Percentiles rank a stretch among this genome's conserved stretches.
phyloP scores from a whole-genome alignment of 2,329 filamentous ascomycete species.

The Erysiphe pulchra region DNA sequence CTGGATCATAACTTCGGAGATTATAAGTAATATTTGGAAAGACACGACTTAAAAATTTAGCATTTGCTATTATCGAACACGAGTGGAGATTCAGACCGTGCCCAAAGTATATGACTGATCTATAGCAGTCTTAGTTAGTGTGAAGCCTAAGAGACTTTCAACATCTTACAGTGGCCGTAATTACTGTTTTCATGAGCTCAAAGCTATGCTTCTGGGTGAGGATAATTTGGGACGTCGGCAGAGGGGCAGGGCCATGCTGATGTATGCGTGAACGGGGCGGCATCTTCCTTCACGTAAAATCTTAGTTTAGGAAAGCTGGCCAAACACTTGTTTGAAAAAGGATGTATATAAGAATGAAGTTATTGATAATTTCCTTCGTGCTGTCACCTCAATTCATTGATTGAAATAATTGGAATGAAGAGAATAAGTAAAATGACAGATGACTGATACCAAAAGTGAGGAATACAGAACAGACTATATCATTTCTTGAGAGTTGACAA shows the following conservation, averaged over 20 bases:
- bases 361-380: too few species aligned
- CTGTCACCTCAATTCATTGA: too few species aligned
- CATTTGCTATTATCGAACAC: neutral
- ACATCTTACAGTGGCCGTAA: conserved; percentile 1
- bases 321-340: too few species aligned
- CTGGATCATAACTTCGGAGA: conserved; percentile 4
- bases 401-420: too few species aligned
- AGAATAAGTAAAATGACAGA: too few species aligned
- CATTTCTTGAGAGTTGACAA: too few species aligned
- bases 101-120: conserved; percentile 2
- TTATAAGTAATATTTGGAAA: conserved; percentile 2
- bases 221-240: conserved; percentile 1
- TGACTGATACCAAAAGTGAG: too few species aligned
- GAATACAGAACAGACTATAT: too few species aligned
- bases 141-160: neutral
- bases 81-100: neutral
- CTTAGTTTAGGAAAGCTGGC: too few species aligned
- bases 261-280: neutral
- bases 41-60: conserved; percentile 1
- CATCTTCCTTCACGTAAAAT: neutral
- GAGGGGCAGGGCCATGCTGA: neutral
- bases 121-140: neutral
- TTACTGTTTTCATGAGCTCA: conserved; percentile 3
- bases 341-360: too few species aligned
- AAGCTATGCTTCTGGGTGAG: conserved; percentile 2